Evolutionary conservation across 371 early-diverging fungal species (phyloP).

Genomic region (Mortierella sp.): DNA sequence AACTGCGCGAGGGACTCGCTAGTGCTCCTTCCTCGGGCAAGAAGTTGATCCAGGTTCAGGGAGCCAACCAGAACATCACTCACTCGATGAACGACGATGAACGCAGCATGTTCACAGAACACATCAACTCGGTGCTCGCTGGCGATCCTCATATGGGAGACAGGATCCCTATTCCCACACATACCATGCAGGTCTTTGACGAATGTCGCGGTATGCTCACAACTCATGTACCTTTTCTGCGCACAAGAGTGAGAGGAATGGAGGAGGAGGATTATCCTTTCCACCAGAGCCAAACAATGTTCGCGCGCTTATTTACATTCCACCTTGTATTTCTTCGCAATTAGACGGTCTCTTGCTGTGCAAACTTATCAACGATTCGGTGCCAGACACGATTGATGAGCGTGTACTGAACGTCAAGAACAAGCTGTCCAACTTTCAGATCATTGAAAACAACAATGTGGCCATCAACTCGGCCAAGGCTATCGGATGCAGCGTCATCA

Average conservation of each 20-base stretch:
- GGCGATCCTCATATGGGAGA: constrained; percentile 84
- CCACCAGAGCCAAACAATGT: too few species aligned
- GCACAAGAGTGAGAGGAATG: background rate
- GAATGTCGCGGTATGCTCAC: constrained; percentile 90
- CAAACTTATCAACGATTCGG: constrained; percentile 96
- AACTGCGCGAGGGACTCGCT: constrained; percentile 71
- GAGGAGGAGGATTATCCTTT: constrained; percentile 23
- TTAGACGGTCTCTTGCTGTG: constrained; percentile 93
- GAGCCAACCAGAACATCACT: constrained; percentile 77
- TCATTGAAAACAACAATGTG: constrained; percentile 98
- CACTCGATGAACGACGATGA: constrained; percentile 98
- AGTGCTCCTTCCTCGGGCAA: constrained; percentile 72
- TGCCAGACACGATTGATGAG: constrained; percentile 97
- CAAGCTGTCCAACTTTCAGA: constrained; percentile 90
- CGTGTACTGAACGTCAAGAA: constrained; percentile 90
- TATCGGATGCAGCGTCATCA: constrained; percentile 95
- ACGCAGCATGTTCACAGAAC: constrained; percentile 91
- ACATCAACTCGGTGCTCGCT: constrained; percentile 90
- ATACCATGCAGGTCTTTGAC: constrained; percentile 94
- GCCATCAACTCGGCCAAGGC: constrained; percentile 98
- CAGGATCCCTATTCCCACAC: constrained; percentile 90
- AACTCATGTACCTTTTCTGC: too few species aligned
- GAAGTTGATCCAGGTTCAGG: constrained; percentile 87
- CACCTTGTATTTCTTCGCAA: too few species aligned
- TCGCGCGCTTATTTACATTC: too few species aligned